A percentile compares a stretch with the other conserved stretches of the same genome.
phyloP scores from a whole-genome alignment of 768 basidiomycete species.

The Pholiota molesta region DNA sequence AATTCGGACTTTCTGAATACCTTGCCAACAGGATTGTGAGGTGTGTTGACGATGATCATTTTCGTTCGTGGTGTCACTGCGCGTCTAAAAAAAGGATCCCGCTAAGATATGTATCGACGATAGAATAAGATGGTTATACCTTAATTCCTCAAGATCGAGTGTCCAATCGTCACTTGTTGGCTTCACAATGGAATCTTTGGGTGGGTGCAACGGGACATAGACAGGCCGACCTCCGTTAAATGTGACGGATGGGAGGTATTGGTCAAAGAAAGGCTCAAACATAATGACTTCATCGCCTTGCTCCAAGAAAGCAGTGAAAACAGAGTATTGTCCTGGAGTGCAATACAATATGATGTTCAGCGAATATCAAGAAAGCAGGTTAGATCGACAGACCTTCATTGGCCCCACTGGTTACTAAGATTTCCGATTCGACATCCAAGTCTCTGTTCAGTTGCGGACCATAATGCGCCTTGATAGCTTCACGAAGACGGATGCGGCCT shows the following conservation, averaged over 20 bases:
- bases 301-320: conserved; percentile 90
- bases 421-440: conserved; percentile 84
- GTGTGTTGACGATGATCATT: conserved; percentile 94
- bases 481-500: conserved; percentile 83
- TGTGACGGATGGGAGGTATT: conserved; percentile 89
- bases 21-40: conserved; percentile 98
- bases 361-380: not conserved
- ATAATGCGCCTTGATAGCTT: conserved; percentile 86
- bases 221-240: conserved; percentile 95
- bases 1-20: conserved; percentile 88
- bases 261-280: conserved; percentile 98
- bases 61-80: conserved; percentile 91
- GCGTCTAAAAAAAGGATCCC: conserved; percentile 41
- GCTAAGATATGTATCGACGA: not conserved
- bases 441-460: conserved; percentile 67
- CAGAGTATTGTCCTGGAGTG: conserved; percentile 83
- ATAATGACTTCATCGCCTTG: conserved; percentile 96
- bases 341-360: not conserved
- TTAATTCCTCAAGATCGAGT: conserved; percentile 86
- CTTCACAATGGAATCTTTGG: conserved; percentile 46
- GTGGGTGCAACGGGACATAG: conserved; percentile 94
- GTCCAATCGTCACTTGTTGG: conserved; percentile 82
- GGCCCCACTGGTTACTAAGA: conserved; percentile 93
- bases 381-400: conserved; percentile 75
- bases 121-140: conserved; percentile 41